These are phyloP conservation scores for Pouteria campechiana DNA, from an alignment of 179 eudicot species.

Conservation along the genomic window DNA sequence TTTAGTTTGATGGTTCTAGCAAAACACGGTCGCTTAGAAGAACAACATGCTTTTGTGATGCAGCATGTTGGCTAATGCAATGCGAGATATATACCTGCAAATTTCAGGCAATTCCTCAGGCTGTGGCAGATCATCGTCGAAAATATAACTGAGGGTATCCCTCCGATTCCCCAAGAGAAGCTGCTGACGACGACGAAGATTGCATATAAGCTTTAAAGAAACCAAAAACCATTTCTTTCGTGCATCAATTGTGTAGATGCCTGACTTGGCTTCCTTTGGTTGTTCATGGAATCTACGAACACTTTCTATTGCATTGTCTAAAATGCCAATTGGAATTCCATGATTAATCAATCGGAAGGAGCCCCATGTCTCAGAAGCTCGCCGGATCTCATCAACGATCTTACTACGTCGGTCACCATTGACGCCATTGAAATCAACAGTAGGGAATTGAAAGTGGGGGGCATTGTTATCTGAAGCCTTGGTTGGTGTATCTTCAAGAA, in stretches of 20 bases:
- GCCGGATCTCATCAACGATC: constrained; percentile 1
- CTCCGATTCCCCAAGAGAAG: constrained; percentile 13
- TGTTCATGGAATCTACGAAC: constrained; percentile 8
- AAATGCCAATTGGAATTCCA: constrained; percentile 4
- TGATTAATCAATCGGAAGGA: constrained; percentile 16
- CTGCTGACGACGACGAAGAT: neutral
- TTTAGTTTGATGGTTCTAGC: no score
- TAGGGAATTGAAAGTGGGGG: constrained; percentile 12
- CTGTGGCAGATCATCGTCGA: constrained; percentile 5
- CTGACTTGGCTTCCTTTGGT: constrained; percentile 2
- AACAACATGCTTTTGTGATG: no score
- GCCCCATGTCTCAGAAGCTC: constrained; percentile 14
- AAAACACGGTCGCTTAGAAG: no score
- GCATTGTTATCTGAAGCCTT: no score
- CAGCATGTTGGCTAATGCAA: neutral
- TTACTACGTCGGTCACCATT: neutral
- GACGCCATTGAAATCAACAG: constrained; percentile 26
- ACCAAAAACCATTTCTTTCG: neutral
- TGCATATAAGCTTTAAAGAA: constrained; percentile 4
- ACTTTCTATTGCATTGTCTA: constrained; percentile 4
- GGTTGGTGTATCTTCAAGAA: no score
- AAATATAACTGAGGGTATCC: constrained; percentile 4
- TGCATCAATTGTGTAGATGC: constrained; percentile 1
- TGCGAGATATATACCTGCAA: neutral
- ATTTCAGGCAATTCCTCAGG: constrained; percentile 8